phyloP scores from a whole-genome alignment of 768 basidiomycete species.

The Mrakia frigida region DNA sequence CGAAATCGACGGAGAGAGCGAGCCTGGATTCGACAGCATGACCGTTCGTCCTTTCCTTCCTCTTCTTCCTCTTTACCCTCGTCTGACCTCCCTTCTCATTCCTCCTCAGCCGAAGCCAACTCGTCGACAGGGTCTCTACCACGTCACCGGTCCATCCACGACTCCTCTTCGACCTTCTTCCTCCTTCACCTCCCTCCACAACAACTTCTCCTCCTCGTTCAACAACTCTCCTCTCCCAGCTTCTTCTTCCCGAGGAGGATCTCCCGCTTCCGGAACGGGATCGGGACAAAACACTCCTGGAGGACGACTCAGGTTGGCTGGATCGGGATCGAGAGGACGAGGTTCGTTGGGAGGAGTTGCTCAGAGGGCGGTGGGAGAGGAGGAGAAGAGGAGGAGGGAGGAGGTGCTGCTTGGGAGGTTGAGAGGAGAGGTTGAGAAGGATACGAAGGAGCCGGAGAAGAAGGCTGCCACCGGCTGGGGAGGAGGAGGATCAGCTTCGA shows the following conservation, averaged over 20 bases:
- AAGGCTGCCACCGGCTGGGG: not conserved
- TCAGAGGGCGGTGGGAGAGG: conserved; percentile 15
- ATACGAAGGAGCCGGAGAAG: conserved; percentile 14
- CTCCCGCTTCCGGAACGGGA: not conserved
- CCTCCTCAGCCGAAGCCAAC: not conserved
- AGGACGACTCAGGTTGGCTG: conserved; percentile 6
- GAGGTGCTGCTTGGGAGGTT: conserved; percentile 20
- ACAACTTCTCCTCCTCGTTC: conserved; percentile 9
- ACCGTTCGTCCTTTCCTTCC: not conserved
- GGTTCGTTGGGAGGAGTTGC: not conserved
- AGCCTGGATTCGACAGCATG: conserved; percentile 13
- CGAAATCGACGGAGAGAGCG: not conserved
- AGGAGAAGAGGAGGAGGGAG: conserved; percentile 23
- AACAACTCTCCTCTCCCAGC: conserved; percentile 12
- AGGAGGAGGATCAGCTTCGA: not conserved
- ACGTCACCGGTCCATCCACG: not conserved
- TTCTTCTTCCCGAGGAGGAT: conserved; percentile 1
- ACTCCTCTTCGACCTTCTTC: conserved; percentile 30
- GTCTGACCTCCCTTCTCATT: not conserved
- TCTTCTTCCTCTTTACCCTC: not conserved
- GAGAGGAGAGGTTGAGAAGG: conserved; percentile 13
- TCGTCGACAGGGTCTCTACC: conserved; percentile 15
- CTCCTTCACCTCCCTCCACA: conserved; percentile 23
- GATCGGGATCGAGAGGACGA: conserved; percentile 4
- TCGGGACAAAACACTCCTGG: not conserved